Evolutionary conservation across 2,329 filamentous ascomycete genomes (phyloP), one percentile per base, ranked within the genome.

Genomic region (Diplocarpon mali): DNA sequence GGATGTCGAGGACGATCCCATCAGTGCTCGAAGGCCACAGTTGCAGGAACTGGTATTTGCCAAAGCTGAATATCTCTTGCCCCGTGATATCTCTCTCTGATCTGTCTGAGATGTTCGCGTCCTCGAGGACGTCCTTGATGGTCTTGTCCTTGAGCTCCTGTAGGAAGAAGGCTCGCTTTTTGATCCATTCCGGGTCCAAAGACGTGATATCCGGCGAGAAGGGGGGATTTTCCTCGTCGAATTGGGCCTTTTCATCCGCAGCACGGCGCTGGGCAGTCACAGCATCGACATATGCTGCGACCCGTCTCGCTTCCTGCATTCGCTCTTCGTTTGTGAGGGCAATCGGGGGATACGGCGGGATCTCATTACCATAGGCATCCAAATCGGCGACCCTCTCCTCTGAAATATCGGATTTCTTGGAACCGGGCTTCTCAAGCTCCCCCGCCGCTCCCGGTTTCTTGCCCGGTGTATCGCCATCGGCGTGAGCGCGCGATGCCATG

Each of bases 121-220:
- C 30, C 5, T 49, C 38, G 6, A 56, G 16, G 29, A 53, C 41
- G 14, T 24, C 15, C 24, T 31, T 13, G 12, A 51, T 17, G 5
- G 42, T 32, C 3, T 32, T n/a, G 7, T 30, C 31, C 10, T 31
- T 30, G 8, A 55, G 27, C 17, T 41, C 27, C 11, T 42, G 15
- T 28, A 40, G 9, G 14, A 57, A 42, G 6, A 39, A 10, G 10
- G 28, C 32, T 3, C 36, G 42, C 15, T 37, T 38, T 11, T 45
- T 31, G 7, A 35, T 42, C 45, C 48, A 56, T 14, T 41, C 34
- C 4, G 39, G 10, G 35, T 58, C 49, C 2, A 12, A 35, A 27
- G 54, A 46, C 11, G 13, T 42, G 39, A 58, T 54, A 20, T 51
- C 34, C n/a, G 45, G 49, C 27, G 45, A 17, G 17, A 45, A 44